phyloP scores from a whole-genome alignment of 2,329 filamentous ascomycete species.

The Sarocladiaceae sp. region DNA sequence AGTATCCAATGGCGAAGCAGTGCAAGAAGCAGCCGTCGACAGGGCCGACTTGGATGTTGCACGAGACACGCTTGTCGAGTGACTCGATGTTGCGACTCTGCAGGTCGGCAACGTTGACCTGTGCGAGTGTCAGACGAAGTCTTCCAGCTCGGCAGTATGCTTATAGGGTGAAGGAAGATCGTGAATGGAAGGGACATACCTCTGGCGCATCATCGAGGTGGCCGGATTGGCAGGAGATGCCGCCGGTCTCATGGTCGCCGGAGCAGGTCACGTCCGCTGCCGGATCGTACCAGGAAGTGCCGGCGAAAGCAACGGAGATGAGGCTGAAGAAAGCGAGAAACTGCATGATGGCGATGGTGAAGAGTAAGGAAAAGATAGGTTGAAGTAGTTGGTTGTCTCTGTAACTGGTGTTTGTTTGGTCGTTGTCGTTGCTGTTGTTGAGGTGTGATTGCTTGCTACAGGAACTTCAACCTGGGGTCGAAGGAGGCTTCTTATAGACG shows the following conservation, averaged over 20 bases:
- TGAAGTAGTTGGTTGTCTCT: no score
- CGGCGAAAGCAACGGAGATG: constrained; percentile 3
- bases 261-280: constrained; percentile 4
- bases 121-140: not conserved
- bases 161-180: not conserved
- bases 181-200: not conserved
- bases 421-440: no score
- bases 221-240: not conserved
- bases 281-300: constrained; percentile 7
- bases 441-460: no score
- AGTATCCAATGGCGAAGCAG: constrained; percentile 4
- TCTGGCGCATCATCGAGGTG: constrained; percentile 2
- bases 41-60: constrained; percentile 8
- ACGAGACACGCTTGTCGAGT: constrained; percentile 7
- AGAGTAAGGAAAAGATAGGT: no score
- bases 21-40: constrained; percentile 6
- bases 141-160: no score
- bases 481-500: no score
- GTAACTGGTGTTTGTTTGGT: no score
- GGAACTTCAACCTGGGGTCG: no score
- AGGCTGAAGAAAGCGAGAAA: not conserved
- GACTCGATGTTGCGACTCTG: constrained; percentile 6
- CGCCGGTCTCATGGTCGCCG: not conserved
- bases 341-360: no score
- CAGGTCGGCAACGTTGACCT: constrained; percentile 7